Evolutionary conservation across 768 basidiomycete species (phyloP).

Genomic region (Boletales sp.): DNA sequence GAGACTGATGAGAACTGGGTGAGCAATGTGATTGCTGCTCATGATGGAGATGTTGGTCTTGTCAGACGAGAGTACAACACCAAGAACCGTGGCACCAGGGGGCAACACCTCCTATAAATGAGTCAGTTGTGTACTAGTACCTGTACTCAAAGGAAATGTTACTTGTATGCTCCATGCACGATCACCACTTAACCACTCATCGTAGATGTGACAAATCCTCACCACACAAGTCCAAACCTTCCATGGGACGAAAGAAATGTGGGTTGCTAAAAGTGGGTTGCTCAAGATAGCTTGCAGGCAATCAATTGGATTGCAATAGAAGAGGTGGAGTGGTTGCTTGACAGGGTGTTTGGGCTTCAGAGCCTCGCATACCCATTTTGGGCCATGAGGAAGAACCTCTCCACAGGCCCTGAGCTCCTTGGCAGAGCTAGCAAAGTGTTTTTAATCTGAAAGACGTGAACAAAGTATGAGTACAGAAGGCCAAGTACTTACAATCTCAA

Average conservation of each 20-base stretch:
- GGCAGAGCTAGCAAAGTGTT: background rate
- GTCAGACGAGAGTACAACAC: background rate
- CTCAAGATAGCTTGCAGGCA: background rate
- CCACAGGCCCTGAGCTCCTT: background rate
- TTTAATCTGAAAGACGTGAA: background rate
- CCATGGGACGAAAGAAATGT: background rate
- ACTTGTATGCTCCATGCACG: too few relatives aligned
- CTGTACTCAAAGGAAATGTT: too few relatives aligned
- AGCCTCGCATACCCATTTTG: background rate
- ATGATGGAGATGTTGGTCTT: background rate
- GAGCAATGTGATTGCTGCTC: conserved; percentile 1
- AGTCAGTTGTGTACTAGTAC: too few relatives aligned
- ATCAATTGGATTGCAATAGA: background rate
- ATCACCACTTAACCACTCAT: too few relatives aligned
- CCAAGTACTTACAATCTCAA: background rate
- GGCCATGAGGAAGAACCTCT: background rate
- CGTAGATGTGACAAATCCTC: background rate
- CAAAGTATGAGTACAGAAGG: background rate
- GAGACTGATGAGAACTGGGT: conserved; percentile 10
- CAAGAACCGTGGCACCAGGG: background rate
- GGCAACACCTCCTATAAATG: background rate
- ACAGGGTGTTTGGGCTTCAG: background rate
- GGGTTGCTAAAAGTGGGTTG: background rate
- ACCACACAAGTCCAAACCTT: background rate
- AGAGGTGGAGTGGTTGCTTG: background rate